A percentile compares a stretch with the other conserved stretches of the same genome.
phyloP scores from a whole-genome alignment of 768 basidiomycete species.

The Lentinula sp. region DNA sequence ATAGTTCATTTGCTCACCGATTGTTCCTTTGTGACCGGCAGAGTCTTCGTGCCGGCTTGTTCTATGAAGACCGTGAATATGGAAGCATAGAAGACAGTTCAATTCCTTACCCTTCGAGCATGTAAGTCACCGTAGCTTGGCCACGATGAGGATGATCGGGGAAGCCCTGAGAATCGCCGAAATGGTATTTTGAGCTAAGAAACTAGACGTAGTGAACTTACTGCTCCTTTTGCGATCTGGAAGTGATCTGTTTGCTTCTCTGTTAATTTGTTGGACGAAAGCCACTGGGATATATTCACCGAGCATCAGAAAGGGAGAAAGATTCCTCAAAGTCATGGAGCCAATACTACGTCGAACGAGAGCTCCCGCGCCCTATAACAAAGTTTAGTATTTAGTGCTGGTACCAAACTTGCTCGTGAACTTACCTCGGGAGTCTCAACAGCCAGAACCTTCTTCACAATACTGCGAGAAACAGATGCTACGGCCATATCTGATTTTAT shows the following conservation, averaged over 20 bases:
- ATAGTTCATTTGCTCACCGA: conserved; percentile 24
- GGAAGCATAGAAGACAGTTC: background rate
- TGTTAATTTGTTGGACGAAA: background rate
- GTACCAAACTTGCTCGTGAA: background rate
- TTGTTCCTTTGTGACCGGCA: conserved; percentile 74
- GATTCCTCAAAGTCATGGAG: conserved; percentile 60
- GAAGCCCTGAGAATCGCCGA: conserved; percentile 53
- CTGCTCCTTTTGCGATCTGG: conserved; percentile 61
- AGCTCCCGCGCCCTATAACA: conserved; percentile 66
- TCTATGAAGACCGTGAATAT: conserved; percentile 22
- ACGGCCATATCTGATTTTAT: conserved; percentile 19
- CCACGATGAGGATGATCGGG: conserved; percentile 93
- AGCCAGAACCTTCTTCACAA: conserved; percentile 72
- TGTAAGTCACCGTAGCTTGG: conserved; percentile 84
- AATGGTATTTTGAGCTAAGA: background rate
- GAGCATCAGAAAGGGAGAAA: conserved; percentile 89
- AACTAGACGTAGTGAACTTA: conserved; percentile 24
- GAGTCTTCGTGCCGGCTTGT: conserved; percentile 88
- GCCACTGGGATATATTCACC: background rate
- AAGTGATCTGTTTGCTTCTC: conserved; percentile 51
- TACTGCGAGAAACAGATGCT: conserved; percentile 50
- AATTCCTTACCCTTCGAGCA: conserved; percentile 64
- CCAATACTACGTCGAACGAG: conserved; percentile 86
- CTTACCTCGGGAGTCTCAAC: conserved; percentile 66
- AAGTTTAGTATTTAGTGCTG: background rate